These are phyloP conservation scores for Phanerochaete carnosa DNA, from an alignment of 768 basidiomycete genomes.

Conservation along the genomic window DNA sequence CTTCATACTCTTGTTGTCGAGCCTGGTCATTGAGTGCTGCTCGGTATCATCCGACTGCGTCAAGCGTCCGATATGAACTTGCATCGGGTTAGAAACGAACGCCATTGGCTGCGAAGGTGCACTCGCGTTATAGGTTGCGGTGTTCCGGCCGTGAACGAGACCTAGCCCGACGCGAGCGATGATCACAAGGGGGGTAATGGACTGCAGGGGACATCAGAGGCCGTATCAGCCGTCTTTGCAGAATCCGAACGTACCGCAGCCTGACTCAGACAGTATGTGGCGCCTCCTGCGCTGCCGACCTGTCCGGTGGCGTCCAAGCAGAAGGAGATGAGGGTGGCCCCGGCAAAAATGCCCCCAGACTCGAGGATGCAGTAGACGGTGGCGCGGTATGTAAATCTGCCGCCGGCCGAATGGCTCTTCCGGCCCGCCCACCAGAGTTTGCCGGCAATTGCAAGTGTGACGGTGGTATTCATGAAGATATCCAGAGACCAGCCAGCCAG, in stretches of 20 bases:
- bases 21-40: too few species aligned
- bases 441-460: slow-evolving; percentile 21
- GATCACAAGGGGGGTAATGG: neutral
- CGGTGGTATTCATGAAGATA: slow-evolving; percentile 17
- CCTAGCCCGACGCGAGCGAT: too few species aligned
- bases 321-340: slow-evolving; percentile 14
- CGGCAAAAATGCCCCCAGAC: slow-evolving; percentile 18
- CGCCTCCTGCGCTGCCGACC: neutral
- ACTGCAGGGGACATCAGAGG: neutral
- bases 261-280: neutral
- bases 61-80: too few species aligned
- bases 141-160: too few species aligned
- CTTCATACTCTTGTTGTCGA: too few species aligned
- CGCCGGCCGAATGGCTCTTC: neutral
- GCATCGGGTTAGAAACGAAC: too few species aligned
- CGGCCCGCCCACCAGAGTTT: slow-evolving; percentile 17
- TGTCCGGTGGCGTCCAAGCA: slow-evolving; percentile 8
- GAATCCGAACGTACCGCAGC: neutral
- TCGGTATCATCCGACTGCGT: too few species aligned
- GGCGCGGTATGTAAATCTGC: slow-evolving; percentile 7
- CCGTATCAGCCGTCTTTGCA: neutral
- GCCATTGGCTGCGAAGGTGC: too few species aligned
- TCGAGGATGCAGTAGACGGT: slow-evolving; percentile 19
- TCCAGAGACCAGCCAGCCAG: slow-evolving; percentile 20
- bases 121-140: too few species aligned